A percentile compares a stretch with the other conserved stretches of the same genome.
Evolutionary conservation across 2,329 filamentous ascomycete species (phyloP).

Genomic region (Aspergillus pseudotamarii): DNA sequence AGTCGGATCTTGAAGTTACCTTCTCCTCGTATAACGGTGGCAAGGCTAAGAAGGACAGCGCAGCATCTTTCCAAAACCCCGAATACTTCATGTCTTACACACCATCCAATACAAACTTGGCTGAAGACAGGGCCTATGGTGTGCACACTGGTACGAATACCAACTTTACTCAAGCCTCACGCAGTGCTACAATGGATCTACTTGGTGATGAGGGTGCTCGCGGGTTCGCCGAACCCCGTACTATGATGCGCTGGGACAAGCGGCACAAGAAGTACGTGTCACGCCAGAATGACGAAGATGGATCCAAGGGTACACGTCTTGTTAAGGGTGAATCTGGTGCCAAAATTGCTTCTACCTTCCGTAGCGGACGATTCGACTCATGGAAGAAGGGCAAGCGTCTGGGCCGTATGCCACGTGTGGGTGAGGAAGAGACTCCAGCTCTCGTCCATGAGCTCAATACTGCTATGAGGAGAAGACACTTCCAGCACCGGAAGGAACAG

Average conservation of each 20-base stretch:
- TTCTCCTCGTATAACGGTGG: constrained; percentile 62
- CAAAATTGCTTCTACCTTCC: constrained; percentile 93
- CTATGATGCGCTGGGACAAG: constrained; percentile 92
- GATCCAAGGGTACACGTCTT: constrained; percentile 74
- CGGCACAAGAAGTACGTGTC: constrained; percentile 94
- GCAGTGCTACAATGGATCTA: constrained; percentile 87
- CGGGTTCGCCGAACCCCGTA: constrained; percentile 75
- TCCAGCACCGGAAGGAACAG: constrained; percentile 83
- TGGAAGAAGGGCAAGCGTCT: constrained; percentile 90
- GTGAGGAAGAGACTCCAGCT: constrained; percentile 69
- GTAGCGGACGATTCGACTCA: constrained; percentile 87
- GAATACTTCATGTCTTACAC: constrained; percentile 98
- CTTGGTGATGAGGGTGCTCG: constrained; percentile 81
- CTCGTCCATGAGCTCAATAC: constrained; percentile 33
- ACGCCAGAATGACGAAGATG: constrained; percentile 91
- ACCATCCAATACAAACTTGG: constrained; percentile 75
- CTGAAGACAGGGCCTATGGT: constrained; percentile 90
- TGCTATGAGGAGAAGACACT: constrained; percentile 58
- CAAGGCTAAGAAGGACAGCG: constrained; percentile 56
- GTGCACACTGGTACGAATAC: constrained; percentile 77
- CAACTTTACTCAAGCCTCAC: constrained; percentile 87
- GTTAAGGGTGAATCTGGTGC: constrained; percentile 88
- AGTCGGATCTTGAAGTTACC: constrained; percentile 68
- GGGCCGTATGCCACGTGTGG: constrained; percentile 74
- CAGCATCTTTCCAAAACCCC: constrained; percentile 71